A percentile compares a stretch with the other conserved stretches of the same genome.
phyloP scores from a whole-genome alignment of 129 eudicot genomes.

The Pseudognaphalium luteoalbum region DNA sequence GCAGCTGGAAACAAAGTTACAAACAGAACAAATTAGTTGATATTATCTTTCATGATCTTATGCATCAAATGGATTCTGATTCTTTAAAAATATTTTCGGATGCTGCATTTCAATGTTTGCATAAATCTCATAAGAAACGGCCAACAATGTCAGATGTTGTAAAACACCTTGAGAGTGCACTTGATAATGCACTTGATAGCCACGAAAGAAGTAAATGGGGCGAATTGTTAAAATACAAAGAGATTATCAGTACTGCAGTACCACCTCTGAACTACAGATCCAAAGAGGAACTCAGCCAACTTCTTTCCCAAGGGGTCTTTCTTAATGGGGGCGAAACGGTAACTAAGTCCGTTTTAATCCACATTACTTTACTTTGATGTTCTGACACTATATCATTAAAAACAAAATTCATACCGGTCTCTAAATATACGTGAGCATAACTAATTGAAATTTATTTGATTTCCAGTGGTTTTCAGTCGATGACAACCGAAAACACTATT shows the following conservation, averaged over 20 bases:
- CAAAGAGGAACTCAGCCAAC: neutral
- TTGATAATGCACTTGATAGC: neutral
- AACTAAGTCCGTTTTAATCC: neutral
- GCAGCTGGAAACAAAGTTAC: neutral
- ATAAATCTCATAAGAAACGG: neutral
- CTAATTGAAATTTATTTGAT: neutral
- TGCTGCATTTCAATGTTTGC: slow-evolving; percentile 3
- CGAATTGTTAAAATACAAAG: neutral
- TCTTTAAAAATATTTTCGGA: neutral
- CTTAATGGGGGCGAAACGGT: neutral
- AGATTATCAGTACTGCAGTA: neutral
- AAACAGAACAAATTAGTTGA: neutral
- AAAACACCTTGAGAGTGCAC: neutral
- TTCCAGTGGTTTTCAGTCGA: neutral
- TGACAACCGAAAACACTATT: neutral
- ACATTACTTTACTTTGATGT: no score
- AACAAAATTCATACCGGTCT: neutral
- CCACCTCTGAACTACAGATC: neutral
- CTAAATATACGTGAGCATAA: neutral
- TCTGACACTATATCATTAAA: no score
- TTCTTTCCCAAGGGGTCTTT: neutral
- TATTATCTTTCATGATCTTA: slow-evolving; percentile 1
- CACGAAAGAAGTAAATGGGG: neutral
- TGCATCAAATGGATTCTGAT: neutral
- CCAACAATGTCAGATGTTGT: neutral